These are phyloP conservation scores for Calycina herbarum DNA, from an alignment of 2,329 filamentous ascomycete genomes.

Conservation along the genomic window DNA sequence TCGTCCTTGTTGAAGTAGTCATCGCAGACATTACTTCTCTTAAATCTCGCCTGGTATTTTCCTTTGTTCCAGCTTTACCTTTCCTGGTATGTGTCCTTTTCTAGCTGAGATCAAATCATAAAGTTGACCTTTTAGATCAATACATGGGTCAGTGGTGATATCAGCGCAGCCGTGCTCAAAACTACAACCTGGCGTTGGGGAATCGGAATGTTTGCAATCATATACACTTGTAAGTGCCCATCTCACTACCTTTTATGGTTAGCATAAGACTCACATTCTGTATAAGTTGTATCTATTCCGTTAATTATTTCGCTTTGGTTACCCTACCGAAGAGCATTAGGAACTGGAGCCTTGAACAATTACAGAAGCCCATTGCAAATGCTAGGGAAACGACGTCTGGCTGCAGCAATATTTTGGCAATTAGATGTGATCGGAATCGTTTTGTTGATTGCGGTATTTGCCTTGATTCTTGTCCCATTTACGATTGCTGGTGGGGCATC, in stretches of 20 bases:
- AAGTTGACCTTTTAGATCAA: conserved; percentile 44
- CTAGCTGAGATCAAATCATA: too few relatives aligned
- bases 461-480: conserved; percentile 50
- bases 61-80: too few relatives aligned
- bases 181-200: conserved; percentile 57
- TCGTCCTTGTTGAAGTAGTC: too few relatives aligned
- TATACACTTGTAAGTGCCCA: not conserved
- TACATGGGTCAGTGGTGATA: conserved; percentile 62
- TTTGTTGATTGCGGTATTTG: conserved; percentile 47
- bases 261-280: not conserved
- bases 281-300: conserved; percentile 35
- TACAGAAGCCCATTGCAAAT: conserved; percentile 47
- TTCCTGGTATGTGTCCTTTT: too few relatives aligned
- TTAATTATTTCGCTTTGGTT: conserved; percentile 41
- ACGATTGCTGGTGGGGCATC: conserved; percentile 54
- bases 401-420: conserved; percentile 53
- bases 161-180: conserved; percentile 51
- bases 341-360: conserved; percentile 46
- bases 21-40: too few relatives aligned
- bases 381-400: conserved; percentile 41
- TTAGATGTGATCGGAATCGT: conserved; percentile 53
- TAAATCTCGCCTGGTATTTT: too few relatives aligned
- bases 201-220: conserved; percentile 44
- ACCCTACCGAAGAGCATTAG: conserved; percentile 42
- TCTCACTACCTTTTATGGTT: too few relatives aligned